Base-by-base conservation (phyloP, 208 protist genomes). In the Leishmania braziliensis region DNA sequence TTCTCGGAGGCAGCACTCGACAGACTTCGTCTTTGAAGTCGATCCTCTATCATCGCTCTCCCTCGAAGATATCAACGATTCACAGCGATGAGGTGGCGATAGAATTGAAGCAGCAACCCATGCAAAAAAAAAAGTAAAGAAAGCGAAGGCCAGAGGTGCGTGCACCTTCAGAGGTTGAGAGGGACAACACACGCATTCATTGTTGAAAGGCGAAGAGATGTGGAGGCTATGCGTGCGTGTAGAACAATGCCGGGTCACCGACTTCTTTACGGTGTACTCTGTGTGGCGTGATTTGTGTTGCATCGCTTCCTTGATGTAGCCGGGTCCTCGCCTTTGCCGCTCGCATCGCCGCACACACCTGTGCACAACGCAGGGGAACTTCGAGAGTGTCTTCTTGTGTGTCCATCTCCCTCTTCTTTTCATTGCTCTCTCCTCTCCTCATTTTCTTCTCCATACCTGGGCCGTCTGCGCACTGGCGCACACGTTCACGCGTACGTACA, bases 331-430 rank as follows among this genome's bases (percentile, higher is more conserved):
- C 26, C 4, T 33, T 33, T 73, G 26, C n/a, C 36, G 26, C 26
- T 73, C 18, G 68, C 68, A 14, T 18, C 4, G 68, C 39, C 8
- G 39, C 43, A 43, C 63, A 68, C 29, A 33, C 14, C 43, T 73
- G 23, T 51, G 23, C 12, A 33, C 36, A 73, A 53, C 2, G 68
- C 14, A 4, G 23, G 46, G 46, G 43, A 36, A 29, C 20, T 46
- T 53, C 26, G 26, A 73, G 68, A 73, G 46, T 68, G 46, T 46
- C 56, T 33, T 33, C 36, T 75, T 74, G 48, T 75, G 48, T 65
- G 33, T 23, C 23, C 46, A 36, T 63, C 43, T 36, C 4, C n/a
- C 73, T 46, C 33, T 20, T 56, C 16, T 74, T 33, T 62, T 51
- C 62, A 63, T 63, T 10, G 20, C 62, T 39, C 62, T 68, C 29